Evolutionary conservation across 163 green algal species (phyloP).

Genomic region (Smithsoniella earleae): DNA sequence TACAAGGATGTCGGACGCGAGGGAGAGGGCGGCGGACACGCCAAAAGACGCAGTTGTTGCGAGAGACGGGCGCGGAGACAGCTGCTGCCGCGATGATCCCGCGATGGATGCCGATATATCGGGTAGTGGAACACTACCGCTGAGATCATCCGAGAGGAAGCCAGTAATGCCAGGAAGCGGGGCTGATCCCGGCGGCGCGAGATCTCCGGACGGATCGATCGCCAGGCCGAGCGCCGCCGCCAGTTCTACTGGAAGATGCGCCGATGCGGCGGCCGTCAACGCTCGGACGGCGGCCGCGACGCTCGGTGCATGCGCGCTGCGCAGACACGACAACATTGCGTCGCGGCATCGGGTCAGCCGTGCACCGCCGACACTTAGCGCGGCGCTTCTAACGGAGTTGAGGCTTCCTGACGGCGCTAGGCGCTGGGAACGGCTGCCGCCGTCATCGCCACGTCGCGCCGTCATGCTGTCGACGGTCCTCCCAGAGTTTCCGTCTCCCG

Average conservation of each 20-base stretch:
- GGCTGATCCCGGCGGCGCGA: not conserved
- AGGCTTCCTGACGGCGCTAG: not conserved
- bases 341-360: not conserved
- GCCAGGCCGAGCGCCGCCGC: conserved; percentile 16
- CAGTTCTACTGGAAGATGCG: not conserved
- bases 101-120: not conserved
- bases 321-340: conserved; percentile 5
- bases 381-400: not conserved
- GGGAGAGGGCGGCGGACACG: conserved; percentile 12
- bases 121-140: not conserved
- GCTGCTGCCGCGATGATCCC: conserved; percentile 3
- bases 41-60: conserved; percentile 5
- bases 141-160: not conserved
- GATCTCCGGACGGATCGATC: not conserved
- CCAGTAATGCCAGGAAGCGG: not conserved
- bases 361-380: not conserved
- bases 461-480: not conserved
- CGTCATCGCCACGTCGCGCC: not conserved
- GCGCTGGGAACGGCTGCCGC: not conserved
- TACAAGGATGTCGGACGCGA: conserved; percentile 1
- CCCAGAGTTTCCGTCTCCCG: not conserved
- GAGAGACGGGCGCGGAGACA: conserved; percentile 6
- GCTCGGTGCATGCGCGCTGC: not conserved
- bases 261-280: not conserved
- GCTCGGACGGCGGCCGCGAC: not conserved